These are phyloP conservation scores for Geotrichum bryndzae DNA, from an alignment of 1,139 yeast genomes.

Conservation along the genomic window DNA sequence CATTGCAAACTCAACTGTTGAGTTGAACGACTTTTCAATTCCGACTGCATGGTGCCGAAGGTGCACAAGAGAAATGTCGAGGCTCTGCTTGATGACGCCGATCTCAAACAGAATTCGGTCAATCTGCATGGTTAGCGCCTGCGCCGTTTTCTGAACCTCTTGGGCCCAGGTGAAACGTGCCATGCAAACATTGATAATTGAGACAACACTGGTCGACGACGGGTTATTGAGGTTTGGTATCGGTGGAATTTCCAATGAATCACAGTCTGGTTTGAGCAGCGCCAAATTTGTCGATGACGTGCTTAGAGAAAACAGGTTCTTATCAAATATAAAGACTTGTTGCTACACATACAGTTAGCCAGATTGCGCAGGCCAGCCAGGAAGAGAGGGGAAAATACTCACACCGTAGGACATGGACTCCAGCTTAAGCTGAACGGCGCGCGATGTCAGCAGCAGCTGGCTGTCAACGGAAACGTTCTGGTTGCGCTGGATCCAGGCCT, in stretches of 20 bases:
- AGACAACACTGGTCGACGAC: conserved; percentile 14
- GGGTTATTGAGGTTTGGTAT: conserved; percentile 13
- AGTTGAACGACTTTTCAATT: conserved; percentile 26
- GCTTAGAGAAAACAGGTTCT: conserved; percentile 12
- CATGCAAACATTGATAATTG: conserved; percentile 16
- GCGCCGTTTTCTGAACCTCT: conserved; percentile 9
- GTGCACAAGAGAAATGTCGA: conserved; percentile 29
- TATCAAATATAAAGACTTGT: conserved; percentile 17
- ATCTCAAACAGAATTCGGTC: conserved; percentile 20
- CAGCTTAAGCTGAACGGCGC: conserved; percentile 29
- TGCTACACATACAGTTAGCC: conserved; percentile 9
- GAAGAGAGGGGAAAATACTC: neutral
- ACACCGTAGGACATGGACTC: conserved; percentile 28
- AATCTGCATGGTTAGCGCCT: conserved; percentile 13
- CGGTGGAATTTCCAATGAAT: conserved; percentile 5
- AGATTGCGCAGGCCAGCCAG: neutral
- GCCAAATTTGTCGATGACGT: conserved; percentile 13
- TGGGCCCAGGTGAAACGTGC: conserved; percentile 19
- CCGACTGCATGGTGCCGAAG: conserved; percentile 28
- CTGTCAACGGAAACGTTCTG: conserved; percentile 24
- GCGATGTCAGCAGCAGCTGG: conserved; percentile 31
- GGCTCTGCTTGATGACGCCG: conserved; percentile 27
- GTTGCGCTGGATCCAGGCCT: conserved; percentile 18
- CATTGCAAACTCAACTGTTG: conserved; percentile 25
- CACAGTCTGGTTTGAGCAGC: conserved; percentile 6